These are phyloP conservation scores for Kluyveromyces starmeri DNA, from an alignment of 805 yeast genomes.

Conservation along the genomic window DNA sequence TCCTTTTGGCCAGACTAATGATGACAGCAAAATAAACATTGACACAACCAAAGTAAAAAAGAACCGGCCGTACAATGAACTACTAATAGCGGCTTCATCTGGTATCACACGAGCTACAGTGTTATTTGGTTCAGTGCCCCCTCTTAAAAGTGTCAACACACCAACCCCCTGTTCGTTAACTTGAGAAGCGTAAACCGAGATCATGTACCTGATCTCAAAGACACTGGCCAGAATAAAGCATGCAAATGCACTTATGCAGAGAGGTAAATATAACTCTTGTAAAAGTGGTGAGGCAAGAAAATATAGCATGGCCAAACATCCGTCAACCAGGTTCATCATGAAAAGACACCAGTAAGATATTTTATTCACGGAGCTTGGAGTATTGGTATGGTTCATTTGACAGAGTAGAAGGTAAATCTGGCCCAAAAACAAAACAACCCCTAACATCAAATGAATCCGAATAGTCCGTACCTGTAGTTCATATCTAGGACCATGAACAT, in stretches of 20 bases:
- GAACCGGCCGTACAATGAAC: conserved; percentile 49
- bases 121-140: conserved; percentile 26
- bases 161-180: conserved; percentile 60
- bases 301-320: conserved; percentile 54
- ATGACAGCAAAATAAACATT: conserved; percentile 48
- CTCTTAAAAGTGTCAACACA: conserved; percentile 57
- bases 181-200: conserved; percentile 60
- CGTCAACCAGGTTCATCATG: conserved; percentile 58
- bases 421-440: conserved; percentile 36
- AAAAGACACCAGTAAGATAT: conserved; percentile 64
- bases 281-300: conserved; percentile 49
- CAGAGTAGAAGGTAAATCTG: conserved; percentile 52
- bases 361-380: conserved; percentile 73
- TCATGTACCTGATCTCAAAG: conserved; percentile 68
- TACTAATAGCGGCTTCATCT: conserved; percentile 48
- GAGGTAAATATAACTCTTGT: conserved; percentile 52
- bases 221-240: conserved; percentile 61
- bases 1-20: conserved; percentile 53
- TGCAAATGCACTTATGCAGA: conserved; percentile 61
- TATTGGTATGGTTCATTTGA: conserved; percentile 63
- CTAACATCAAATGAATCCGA: conserved; percentile 35
- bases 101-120: conserved; percentile 27
- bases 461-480: conserved; percentile 36
- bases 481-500: conserved; percentile 44
- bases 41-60: conserved; percentile 45